These are phyloP conservation scores for Nannochloropsis salina DNA, from an alignment of 108 stramenopile genomes.

Conservation along the genomic window DNA sequence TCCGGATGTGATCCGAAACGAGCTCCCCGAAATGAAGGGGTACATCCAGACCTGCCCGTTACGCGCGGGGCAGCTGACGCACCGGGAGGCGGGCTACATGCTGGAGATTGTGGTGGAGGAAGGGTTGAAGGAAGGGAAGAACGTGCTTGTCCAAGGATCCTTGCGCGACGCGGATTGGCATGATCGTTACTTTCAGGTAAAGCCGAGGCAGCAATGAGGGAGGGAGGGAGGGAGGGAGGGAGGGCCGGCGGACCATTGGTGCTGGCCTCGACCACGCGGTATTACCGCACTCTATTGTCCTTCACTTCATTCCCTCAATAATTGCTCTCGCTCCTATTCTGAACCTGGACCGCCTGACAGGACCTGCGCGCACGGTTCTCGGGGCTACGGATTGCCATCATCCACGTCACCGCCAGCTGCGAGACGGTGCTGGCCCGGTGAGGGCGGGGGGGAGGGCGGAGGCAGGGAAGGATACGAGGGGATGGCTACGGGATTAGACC, in stretches of 20 bases:
- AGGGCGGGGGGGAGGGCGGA: not conserved
- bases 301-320: not conserved
- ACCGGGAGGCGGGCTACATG: conserved; percentile 50
- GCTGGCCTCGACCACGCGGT: not conserved
- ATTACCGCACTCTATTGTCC: not conserved
- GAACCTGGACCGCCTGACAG: not conserved
- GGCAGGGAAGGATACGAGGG: not conserved
- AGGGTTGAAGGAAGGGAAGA: conserved; percentile 42
- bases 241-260: not conserved
- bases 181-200: conserved; percentile 22
- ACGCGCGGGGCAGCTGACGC: conserved; percentile 45
- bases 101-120: conserved; percentile 35
- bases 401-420: conserved; percentile 27
- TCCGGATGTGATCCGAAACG: conserved; percentile 40
- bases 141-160: conserved; percentile 48
- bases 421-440: not conserved
- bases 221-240: not conserved
- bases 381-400: conserved; percentile 33
- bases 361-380: conserved; percentile 26
- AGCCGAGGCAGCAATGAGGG: no score
- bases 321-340: not conserved
- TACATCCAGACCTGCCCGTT: conserved; percentile 29
- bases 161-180: conserved; percentile 47
- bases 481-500: not conserved
- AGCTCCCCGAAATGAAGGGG: conserved; percentile 48